Evolutionary conservation across 2,329 filamentous ascomycete genomes (phyloP).

Genomic region (Penicillium sclerotigenum): DNA sequence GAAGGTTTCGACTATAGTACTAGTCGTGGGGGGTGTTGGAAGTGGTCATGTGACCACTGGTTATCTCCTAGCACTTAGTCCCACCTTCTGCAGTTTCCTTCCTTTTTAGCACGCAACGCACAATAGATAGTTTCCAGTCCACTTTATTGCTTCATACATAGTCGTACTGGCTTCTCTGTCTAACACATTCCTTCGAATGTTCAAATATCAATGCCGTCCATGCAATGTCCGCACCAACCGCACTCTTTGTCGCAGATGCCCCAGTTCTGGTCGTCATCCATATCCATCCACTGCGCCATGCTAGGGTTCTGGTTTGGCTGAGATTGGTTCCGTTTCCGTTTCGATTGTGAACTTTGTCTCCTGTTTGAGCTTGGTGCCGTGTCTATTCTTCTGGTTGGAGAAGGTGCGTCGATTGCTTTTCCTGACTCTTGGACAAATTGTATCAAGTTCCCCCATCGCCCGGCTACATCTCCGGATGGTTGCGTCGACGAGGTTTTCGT

Average conservation of each 20-base stretch:
- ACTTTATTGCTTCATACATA: too few species aligned
- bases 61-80: too few species aligned
- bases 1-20: too few species aligned
- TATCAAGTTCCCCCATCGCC: neutral
- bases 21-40: too few species aligned
- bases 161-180: too few species aligned
- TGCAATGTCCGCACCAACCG: neutral
- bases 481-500: neutral
- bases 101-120: too few species aligned
- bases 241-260: neutral
- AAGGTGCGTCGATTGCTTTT: neutral
- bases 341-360: neutral
- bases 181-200: neutral
- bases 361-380: neutral
- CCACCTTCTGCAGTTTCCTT: too few species aligned
- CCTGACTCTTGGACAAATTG: neutral
- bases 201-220: neutral
- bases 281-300: neutral
- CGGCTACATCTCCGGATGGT: neutral
- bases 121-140: too few species aligned
- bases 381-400: neutral
- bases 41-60: too few species aligned
- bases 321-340: neutral
- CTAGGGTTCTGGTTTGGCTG: neutral
- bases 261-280: neutral